Evolutionary conservation across 116 monocot species (phyloP).

Genomic region (Trichopus zeylanicus): DNA sequence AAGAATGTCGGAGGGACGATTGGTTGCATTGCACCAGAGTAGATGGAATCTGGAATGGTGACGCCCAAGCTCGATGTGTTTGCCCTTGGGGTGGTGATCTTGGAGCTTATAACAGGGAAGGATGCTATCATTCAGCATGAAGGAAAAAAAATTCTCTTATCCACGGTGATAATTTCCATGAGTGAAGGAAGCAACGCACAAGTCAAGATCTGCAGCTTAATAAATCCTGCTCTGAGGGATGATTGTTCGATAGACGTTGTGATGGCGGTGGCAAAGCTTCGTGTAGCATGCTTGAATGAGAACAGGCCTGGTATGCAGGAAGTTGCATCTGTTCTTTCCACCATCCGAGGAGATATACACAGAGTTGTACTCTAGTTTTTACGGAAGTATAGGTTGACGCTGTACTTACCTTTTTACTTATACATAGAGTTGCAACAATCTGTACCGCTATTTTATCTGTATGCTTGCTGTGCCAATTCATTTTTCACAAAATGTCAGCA

Average conservation of each 20-base stretch:
- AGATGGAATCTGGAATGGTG: constrained; percentile 27
- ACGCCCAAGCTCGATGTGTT: constrained; percentile 44
- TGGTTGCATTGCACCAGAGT: constrained; percentile 46
- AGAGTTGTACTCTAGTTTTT: not conserved
- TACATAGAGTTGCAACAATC: not conserved
- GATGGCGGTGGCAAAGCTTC: constrained; percentile 14
- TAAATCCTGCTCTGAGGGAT: constrained; percentile 4
- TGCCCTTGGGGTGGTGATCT: constrained; percentile 40
- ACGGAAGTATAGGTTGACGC: not conserved
- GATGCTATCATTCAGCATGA: constrained; percentile 4
- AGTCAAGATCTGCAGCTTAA: constrained; percentile 4
- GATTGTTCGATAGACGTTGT: constrained; percentile 9
- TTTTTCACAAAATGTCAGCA: no score
- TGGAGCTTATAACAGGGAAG: constrained; percentile 30
- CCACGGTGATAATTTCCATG: constrained; percentile 7
- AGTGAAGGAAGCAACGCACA: constrained; percentile 8
- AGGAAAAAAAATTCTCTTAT: constrained; percentile 12
- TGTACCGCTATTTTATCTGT: no score
- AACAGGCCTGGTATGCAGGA: constrained; percentile 23
- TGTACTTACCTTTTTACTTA: no score
- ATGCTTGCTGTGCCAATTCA: no score
- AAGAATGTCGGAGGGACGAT: constrained; percentile 19
- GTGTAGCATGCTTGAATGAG: constrained; percentile 19
- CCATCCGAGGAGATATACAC: constrained; percentile 14
- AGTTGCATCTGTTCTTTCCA: constrained; percentile 12